Conservation (phyloP, 192 early-diverging fungal genomes). For the Jimgerdemannia lactiflua region DNA sequence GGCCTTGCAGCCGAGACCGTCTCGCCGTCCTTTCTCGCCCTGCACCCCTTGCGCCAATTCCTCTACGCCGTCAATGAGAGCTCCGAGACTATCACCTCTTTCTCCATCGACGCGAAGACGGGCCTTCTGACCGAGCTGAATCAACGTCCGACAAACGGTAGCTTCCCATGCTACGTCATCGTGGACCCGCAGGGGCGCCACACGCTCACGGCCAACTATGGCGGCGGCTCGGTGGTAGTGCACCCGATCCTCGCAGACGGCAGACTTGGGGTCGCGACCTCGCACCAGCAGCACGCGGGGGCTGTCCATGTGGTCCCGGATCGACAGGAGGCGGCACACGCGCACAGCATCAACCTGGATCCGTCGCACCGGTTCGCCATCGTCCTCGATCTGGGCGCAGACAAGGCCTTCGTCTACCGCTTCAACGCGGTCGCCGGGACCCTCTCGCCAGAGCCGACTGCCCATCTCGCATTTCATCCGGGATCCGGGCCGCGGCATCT, state of each 20-base stretch:
- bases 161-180: slow-evolving; percentile 22
- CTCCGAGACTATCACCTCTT: slow-evolving; percentile 22
- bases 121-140: slow-evolving; percentile 17
- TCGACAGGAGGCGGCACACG: slow-evolving; percentile 30
- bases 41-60: slow-evolving; percentile 8
- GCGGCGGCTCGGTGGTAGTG: slow-evolving; percentile 15
- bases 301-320: slow-evolving; percentile 10
- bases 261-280: background rate
- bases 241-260: slow-evolving; percentile 13
- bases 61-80: slow-evolving; percentile 27
- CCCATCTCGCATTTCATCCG: slow-evolving; percentile 9
- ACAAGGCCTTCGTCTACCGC: slow-evolving; percentile 15
- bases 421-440: slow-evolving; percentile 7
- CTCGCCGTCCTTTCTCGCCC: slow-evolving; percentile 20
- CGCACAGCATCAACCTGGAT: slow-evolving; percentile 25
- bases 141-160: slow-evolving; percentile 15
- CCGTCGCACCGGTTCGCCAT: slow-evolving; percentile 15
- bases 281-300: slow-evolving; percentile 2
- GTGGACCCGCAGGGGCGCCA: slow-evolving; percentile 15
- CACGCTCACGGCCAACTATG: slow-evolving; percentile 29
- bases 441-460: background rate
- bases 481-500: slow-evolving; percentile 33
- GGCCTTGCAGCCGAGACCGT: slow-evolving; percentile 4
- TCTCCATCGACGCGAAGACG: slow-evolving; percentile 2
- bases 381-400: slow-evolving; percentile 27